These are phyloP conservation scores for Eragrostis nindensis DNA, from an alignment of 176 grass and related monocot species.

Conservation along the genomic window DNA sequence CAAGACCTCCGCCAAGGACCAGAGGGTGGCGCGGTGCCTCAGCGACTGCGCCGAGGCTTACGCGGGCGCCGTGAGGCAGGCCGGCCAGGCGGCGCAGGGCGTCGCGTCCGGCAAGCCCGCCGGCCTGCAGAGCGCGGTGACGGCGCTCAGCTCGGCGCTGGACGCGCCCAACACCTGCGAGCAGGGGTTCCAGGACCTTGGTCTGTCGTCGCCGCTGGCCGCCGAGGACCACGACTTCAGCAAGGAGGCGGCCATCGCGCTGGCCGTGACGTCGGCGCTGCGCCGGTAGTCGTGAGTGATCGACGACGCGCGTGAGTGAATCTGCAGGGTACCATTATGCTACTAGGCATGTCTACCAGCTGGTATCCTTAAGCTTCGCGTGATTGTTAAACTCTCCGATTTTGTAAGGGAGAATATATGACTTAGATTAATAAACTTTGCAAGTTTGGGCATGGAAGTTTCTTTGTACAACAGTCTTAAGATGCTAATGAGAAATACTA, in stretches of 20 bases:
- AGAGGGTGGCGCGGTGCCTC: constrained; percentile 18
- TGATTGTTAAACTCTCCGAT: background rate
- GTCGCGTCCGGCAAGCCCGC: background rate
- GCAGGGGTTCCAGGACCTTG: constrained; percentile 39
- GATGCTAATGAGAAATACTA: too few relatives aligned
- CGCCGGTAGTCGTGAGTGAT: too few relatives aligned
- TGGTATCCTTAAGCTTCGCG: too few relatives aligned
- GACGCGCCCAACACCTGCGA: constrained; percentile 53
- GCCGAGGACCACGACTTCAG: constrained; percentile 43
- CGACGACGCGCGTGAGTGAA: background rate
- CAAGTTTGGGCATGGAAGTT: background rate
- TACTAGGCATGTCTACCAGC: too few relatives aligned
- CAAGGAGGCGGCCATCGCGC: constrained; percentile 43
- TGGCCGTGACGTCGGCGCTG: constrained; percentile 37
- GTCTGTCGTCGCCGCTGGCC: constrained; percentile 26
- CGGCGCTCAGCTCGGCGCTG: constrained; percentile 36
- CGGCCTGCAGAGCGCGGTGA: constrained; percentile 1
- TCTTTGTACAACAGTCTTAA: background rate
- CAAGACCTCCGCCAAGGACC: constrained; percentile 38
- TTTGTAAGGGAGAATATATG: background rate
- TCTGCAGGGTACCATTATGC: too few relatives aligned
- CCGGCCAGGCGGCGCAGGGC: constrained; percentile 26
- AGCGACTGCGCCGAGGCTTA: constrained; percentile 43
- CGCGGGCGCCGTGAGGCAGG: constrained; percentile 31
- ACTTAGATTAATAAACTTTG: too few relatives aligned